Conservation (phyloP, 1,139 yeast genomes). For the Entelexis paramagnoliae region DNA sequence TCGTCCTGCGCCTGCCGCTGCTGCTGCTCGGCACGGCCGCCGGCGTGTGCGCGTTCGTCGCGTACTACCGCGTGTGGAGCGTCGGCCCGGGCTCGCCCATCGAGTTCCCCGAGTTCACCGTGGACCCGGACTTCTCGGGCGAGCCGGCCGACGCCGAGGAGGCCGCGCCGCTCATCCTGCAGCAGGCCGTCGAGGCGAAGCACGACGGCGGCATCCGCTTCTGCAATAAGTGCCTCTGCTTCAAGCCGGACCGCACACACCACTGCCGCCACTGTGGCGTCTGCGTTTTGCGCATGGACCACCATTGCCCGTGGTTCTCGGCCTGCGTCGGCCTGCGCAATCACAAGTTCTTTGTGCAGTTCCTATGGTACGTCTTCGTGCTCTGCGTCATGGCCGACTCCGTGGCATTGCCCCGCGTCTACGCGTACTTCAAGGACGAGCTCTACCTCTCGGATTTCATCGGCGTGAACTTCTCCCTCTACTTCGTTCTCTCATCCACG, state of each 20-base stretch:
- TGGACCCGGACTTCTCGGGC: conserved; percentile 22
- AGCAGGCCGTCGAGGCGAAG: conserved; percentile 34
- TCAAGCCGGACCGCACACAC: conserved; percentile 80
- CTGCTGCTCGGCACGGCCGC: conserved; percentile 25
- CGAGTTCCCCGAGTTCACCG: conserved; percentile 25
- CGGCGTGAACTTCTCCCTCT: conserved; percentile 50
- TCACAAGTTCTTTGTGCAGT: conserved; percentile 71
- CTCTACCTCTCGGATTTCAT: conserved; percentile 35
- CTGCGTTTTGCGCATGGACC: conserved; percentile 43
- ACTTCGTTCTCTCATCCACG: conserved; percentile 51
- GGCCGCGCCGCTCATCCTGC: conserved; percentile 31
- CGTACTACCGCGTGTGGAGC: conserved; percentile 47
- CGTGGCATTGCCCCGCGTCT: conserved; percentile 36
- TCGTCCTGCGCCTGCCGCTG: conserved; percentile 20
- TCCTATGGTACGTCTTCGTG: conserved; percentile 47
- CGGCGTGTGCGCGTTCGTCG: conserved; percentile 24
- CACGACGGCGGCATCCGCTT: conserved; percentile 44
- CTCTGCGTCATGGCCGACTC: conserved; percentile 40
- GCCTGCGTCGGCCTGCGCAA: conserved; percentile 75
- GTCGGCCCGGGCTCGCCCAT: conserved; percentile 48
- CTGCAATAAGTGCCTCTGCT: conserved; percentile 64
- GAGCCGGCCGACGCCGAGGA: conserved; percentile 21
- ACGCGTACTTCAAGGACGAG: conserved; percentile 42
- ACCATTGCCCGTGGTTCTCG: conserved; percentile 97
- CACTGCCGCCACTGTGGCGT: conserved; percentile 35